phyloP scores from a whole-genome alignment of 2,329 filamentous ascomycete genomes.

The Diaporthe humulicola region DNA sequence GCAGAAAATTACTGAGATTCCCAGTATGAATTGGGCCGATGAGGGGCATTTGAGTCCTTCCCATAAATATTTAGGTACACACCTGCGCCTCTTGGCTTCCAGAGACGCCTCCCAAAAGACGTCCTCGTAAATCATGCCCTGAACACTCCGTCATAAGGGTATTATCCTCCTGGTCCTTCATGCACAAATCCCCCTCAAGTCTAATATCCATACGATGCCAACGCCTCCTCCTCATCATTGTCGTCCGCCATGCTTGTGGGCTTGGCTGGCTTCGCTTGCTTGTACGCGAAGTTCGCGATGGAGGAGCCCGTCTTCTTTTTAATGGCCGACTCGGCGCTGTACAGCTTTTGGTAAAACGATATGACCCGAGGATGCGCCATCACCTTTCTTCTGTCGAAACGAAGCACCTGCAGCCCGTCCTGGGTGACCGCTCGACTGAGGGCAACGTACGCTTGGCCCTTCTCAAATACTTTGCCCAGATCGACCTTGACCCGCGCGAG shows the following conservation, averaged over 20 bases:
- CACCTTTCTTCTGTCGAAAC: conserved; percentile 91
- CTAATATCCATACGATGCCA: conserved; percentile 31
- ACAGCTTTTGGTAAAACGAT: conserved; percentile 86
- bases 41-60: background rate
- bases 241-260: conserved; percentile 38
- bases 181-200: background rate
- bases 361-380: conserved; percentile 93
- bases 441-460: conserved; percentile 97
- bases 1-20: too few species aligned
- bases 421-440: conserved; percentile 93
- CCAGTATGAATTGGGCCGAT: background rate
- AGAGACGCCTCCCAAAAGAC: conserved; percentile 10
- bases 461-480: conserved; percentile 92
- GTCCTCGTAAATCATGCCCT: background rate
- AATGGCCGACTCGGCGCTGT: conserved; percentile 71
- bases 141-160: background rate
- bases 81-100: background rate
- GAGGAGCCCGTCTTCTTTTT: conserved; percentile 48
- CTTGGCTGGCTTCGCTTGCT: conserved; percentile 45
- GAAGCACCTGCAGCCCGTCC: conserved; percentile 85
- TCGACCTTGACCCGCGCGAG: conserved; percentile 95
- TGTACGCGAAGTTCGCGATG: conserved; percentile 58
- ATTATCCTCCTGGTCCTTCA: background rate
- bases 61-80: conserved; percentile 6
- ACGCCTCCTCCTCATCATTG: conserved; percentile 38